Evolutionary conservation across 2,329 filamentous ascomycete species (phyloP), one percentile per base, ranked within the genome.

Genomic region (Hysterium pulicare): DNA sequence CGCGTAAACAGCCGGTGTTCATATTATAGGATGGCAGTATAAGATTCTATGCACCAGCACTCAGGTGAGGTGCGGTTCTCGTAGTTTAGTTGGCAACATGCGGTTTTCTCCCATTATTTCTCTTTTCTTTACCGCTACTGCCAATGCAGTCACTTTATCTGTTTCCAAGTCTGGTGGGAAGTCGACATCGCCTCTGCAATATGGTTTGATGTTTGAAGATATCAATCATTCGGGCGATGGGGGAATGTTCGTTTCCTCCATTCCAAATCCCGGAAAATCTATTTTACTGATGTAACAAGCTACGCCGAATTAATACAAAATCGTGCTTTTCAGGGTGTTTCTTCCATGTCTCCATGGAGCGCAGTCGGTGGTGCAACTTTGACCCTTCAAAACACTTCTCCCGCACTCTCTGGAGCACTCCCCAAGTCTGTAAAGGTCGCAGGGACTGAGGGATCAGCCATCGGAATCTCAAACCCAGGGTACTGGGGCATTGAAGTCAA

Each of bases 331-430:
- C 24, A 28, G 13, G 24, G 8, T 7, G 24, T 7, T 33, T 8
- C 13, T 9, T 33, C 32, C 13, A 19, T 16, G 8, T 15, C 13
- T 19, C 32, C 58, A 1, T 69, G 60, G 55, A 46, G 45, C n/a
- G 45, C 57, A 13, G 52, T 66, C 2, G 57, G 56, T 3, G 50
- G 46, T n/a, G 59, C 59, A 5, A 47, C 41, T 0, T 40, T 69
- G 4, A 48, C 58, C 9, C 33, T 45, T 16, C 35, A 43, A 26
- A 33, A 28, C 2, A 10, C 23, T 21, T 38, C 31, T 10, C 42
- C 42, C 5, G n/a, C 15, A 19, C 22, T 47, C 9, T 37, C 38
- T 2, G 17, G 19, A 1, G 45, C 45, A 6, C 31, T 47, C 10
- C 38, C 42, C 13, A 26, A 37, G 33, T 47, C 45, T 8, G 16